Percentiles rank a stretch among this genome's conserved stretches.
Evolutionary conservation across 164 flowering plant genomes (phyloP).

Genomic region (Kalanchoe fedtschenkoi): DNA sequence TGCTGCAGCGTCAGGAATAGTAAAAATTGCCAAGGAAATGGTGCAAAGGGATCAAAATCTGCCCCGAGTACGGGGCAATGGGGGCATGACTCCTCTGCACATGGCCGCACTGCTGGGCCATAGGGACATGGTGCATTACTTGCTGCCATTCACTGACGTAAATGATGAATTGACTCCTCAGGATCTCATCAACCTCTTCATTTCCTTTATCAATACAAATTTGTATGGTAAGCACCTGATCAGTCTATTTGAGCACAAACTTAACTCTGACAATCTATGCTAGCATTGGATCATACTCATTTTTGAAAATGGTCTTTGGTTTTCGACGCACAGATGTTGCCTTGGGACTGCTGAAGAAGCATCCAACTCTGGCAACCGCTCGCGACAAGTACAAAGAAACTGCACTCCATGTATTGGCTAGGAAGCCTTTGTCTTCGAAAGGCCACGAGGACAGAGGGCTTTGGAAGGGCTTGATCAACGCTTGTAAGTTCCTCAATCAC

Average conservation of each 20-base stretch:
- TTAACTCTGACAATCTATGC: neutral
- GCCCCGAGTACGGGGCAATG: constrained; percentile 12
- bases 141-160: constrained; percentile 12
- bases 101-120: constrained; percentile 24
- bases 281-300: neutral
- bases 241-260: neutral
- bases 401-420: constrained; percentile 31
- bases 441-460: constrained; percentile 5
- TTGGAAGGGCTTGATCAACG: constrained; percentile 13
- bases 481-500: constrained; percentile 12
- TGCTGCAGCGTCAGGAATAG: constrained; percentile 26
- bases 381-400: constrained; percentile 21
- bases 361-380: constrained; percentile 15
- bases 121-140: constrained; percentile 24
- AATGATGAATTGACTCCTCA: neutral
- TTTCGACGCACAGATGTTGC: constrained; percentile 27
- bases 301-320: neutral
- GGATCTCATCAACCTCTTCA: constrained; percentile 13
- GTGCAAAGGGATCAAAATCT: constrained; percentile 12
- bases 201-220: constrained; percentile 13
- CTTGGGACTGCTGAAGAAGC: constrained; percentile 9
- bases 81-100: constrained; percentile 17
- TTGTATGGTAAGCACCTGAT: constrained; percentile 15
- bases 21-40: constrained; percentile 20
- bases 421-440: constrained; percentile 15